These are phyloP conservation scores for Byssochlamys sp. DNA, from an alignment of 2,329 filamentous ascomycete genomes.

Conservation along the genomic window DNA sequence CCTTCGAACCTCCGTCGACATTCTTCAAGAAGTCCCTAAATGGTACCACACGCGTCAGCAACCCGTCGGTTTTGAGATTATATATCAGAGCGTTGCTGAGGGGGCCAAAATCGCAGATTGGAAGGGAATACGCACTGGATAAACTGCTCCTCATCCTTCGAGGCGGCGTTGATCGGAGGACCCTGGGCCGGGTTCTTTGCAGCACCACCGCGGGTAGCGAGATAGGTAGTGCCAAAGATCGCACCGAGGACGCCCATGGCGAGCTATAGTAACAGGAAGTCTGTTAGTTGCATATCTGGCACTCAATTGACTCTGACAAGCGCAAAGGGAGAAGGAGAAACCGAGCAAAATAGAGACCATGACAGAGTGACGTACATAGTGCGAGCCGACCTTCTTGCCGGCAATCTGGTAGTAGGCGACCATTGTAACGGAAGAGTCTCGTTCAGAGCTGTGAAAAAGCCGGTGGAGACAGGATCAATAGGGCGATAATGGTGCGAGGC, in stretches of 20 bases:
- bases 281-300: background rate
- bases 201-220: slow-evolving; percentile 37
- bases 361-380: slow-evolving; percentile 35
- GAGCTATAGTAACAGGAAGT: slow-evolving; percentile 38
- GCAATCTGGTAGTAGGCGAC: slow-evolving; percentile 44
- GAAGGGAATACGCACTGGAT: slow-evolving; percentile 48
- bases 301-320: background rate
- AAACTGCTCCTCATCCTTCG: slow-evolving; percentile 60
- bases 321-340: background rate
- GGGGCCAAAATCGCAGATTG: too few species aligned
- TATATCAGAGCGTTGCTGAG: background rate
- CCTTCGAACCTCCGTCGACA: slow-evolving; percentile 40
- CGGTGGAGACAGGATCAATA: background rate
- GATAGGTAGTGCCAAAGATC: slow-evolving; percentile 39
- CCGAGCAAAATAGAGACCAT: slow-evolving; percentile 3
- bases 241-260: slow-evolving; percentile 49
- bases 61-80: background rate
- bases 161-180: slow-evolving; percentile 55
- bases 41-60: background rate
- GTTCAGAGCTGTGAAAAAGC: slow-evolving; percentile 6
- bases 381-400: slow-evolving; percentile 45
- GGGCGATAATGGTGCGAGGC: background rate
- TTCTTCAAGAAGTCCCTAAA: slow-evolving; percentile 43
- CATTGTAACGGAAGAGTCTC: slow-evolving; percentile 30
- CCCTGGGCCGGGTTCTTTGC: slow-evolving; percentile 38